phyloP scores from a whole-genome alignment of 1,284 basidiomycete genomes.

The Ceratobasidium sp. region DNA sequence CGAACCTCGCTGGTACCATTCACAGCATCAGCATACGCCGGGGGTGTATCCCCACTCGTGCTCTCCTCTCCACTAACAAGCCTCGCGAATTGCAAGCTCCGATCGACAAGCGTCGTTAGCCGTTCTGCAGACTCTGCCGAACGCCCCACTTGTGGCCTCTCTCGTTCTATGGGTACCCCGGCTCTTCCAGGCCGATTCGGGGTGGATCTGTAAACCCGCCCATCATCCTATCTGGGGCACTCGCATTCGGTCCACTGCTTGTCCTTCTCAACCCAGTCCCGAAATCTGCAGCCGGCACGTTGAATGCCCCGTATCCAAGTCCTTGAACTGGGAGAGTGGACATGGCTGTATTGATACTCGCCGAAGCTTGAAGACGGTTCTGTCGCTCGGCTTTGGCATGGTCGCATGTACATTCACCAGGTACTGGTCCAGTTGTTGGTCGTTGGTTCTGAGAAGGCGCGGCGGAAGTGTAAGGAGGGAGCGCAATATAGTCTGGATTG shows the following conservation, averaged over 20 bases:
- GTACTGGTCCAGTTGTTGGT: slow-evolving; percentile 55
- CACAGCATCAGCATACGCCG: slow-evolving; percentile 57
- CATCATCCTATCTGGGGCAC: slow-evolving; percentile 46
- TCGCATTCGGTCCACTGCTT: not conserved
- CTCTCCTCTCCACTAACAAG: slow-evolving; percentile 69
- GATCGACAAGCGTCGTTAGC: slow-evolving; percentile 34
- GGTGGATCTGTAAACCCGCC: slow-evolving; percentile 49
- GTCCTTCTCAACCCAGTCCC: not conserved
- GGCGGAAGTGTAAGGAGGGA: slow-evolving; percentile 69
- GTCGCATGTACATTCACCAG: slow-evolving; percentile 23
- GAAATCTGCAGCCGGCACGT: slow-evolving; percentile 9
- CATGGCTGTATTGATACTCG: not conserved
- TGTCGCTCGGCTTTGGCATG: slow-evolving; percentile 23
- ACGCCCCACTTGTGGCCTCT: slow-evolving; percentile 31
- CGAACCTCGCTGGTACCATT: not conserved
- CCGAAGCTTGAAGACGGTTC: not conserved
- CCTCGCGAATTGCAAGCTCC: slow-evolving; percentile 58
- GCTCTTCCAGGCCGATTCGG: too few species aligned
- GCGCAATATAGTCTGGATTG: slow-evolving; percentile 75
- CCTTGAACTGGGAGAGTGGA: not conserved
- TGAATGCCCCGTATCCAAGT: slow-evolving; percentile 14
- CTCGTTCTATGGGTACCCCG: slow-evolving; percentile 49
- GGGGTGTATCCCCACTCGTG: slow-evolving; percentile 69
- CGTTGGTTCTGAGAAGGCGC: slow-evolving; percentile 44
- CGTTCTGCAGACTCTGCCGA: not conserved